These are phyloP conservation scores for Rhodamnia argentea DNA, from an alignment of 345 rosid genomes.

Conservation along the genomic window DNA sequence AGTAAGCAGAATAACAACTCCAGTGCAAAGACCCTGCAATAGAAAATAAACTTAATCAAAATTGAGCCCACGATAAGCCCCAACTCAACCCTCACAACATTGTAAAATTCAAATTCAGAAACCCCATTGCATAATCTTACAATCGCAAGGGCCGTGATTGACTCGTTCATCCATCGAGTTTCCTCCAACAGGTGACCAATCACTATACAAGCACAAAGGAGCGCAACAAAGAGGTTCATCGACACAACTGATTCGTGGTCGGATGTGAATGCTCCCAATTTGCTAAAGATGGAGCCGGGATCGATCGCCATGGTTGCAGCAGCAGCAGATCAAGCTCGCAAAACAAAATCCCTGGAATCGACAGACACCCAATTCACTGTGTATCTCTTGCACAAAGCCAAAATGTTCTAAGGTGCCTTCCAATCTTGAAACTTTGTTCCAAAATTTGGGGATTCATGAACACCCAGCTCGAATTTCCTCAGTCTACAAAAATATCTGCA, in stretches of 20 bases:
- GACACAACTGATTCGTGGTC: slow-evolving; percentile 79
- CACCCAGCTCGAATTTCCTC: not conserved
- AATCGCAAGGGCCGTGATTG: slow-evolving; percentile 84
- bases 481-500: not conserved
- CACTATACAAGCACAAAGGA: slow-evolving; percentile 76
- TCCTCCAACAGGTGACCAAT: slow-evolving; percentile 87
- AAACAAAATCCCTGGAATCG: not conserved
- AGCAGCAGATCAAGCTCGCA: not conserved
- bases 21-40: slow-evolving; percentile 81
- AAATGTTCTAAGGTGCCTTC: not conserved
- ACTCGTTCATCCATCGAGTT: slow-evolving; percentile 83
- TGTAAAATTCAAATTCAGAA: not conserved
- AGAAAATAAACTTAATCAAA: not conserved
- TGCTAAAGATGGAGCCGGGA: not conserved
- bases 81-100: not conserved
- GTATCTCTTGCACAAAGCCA: not conserved
- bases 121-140: slow-evolving; percentile 25
- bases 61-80: not conserved
- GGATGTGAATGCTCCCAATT: slow-evolving; percentile 23
- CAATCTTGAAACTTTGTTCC: not conserved
- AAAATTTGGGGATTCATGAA: not conserved
- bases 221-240: slow-evolving; percentile 81
- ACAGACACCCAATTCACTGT: not conserved
- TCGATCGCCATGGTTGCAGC: not conserved
- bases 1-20: slow-evolving; percentile 66